Base-by-base conservation (phyloP, 2,329 filamentous ascomycete species). In the Xylariaceae sp. region DNA sequence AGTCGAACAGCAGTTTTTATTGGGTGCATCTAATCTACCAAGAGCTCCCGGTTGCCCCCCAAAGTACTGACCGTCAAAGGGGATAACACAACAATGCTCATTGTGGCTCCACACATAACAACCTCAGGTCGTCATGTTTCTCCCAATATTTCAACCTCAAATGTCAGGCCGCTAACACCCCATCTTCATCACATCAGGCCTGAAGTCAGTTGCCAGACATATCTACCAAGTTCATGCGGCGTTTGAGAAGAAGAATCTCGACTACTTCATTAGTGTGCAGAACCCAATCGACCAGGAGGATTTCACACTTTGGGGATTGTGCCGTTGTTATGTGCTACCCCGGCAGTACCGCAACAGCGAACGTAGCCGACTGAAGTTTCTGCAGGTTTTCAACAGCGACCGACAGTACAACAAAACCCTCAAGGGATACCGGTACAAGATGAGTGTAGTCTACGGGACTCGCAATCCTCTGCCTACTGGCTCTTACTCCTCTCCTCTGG, bases 391-490 rank as follows among this genome's bases (percentile, higher is more conserved):
- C 50, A 67, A 51, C 53, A 14, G 45, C 21, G 65, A 60, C 23
- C 61, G 66, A 0, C 16, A 24, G 0, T 70, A 67, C n/a, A 73
- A 71, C 53, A 65, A 53, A 21, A 43, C 53, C 21, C 58, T 71
- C 0, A 45, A 47, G 4, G 48, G 40, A 9, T 71, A 70, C 40
- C 36, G 14, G 7, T 69, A 67, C 46, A 72, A 63, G 41, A 82
- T 83, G 80, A 80, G 76, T 62, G 79, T 84, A 65, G 80, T 79
- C 36, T 84, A 80, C 66, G 80, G 84, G 63, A 72, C 78, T 21
- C 73, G 80, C 56, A 76, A 71, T 63, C 80, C 82, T 1, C 52
- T 54, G 1, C 53, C 60, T 58, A 75, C 82, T 34, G 75, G 81
- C 52, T 77, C 80, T 49, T 79, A 77, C 51, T 69, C 73, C 17